These are phyloP conservation scores for Aureobasidium vineae DNA, from an alignment of 2,329 filamentous ascomycete genomes.

Conservation along the genomic window DNA sequence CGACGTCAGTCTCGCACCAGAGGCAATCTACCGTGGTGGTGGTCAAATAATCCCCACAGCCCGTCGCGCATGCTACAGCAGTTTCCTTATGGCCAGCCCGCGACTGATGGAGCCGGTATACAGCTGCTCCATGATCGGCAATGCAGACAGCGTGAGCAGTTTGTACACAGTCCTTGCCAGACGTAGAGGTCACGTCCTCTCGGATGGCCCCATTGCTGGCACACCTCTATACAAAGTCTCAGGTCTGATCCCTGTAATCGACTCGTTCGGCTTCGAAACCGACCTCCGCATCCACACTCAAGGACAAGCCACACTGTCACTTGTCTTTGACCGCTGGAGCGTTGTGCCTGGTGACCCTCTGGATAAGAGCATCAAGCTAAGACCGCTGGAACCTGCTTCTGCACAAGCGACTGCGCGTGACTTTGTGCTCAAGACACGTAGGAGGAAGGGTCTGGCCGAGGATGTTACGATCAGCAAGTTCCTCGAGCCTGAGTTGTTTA, in stretches of 20 bases:
- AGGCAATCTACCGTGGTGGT: constrained; percentile 92
- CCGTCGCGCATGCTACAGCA: constrained; percentile 88
- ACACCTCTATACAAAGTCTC: constrained; percentile 91
- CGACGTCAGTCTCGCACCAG: constrained; percentile 78
- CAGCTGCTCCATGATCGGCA: constrained; percentile 86
- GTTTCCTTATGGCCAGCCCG: constrained; percentile 95
- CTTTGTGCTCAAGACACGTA: constrained; percentile 92
- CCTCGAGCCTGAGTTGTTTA: constrained; percentile 90
- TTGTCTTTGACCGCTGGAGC: constrained; percentile 95
- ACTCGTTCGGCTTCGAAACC: constrained; percentile 97
- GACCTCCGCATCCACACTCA: constrained; percentile 95
- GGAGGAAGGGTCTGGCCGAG: constrained; percentile 90
- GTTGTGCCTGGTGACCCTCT: constrained; percentile 95
- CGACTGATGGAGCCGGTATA: constrained; percentile 97
- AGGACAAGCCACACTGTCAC: constrained; percentile 81
- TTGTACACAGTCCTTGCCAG: constrained; percentile 90
- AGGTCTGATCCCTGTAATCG: constrained; percentile 91
- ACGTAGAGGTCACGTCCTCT: constrained; percentile 85
- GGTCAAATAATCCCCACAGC: constrained; percentile 97
- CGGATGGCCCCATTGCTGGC: constrained; percentile 90
- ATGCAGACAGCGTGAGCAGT: constrained; percentile 80
- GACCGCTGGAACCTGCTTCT: constrained; percentile 81
- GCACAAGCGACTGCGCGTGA: constrained; percentile 89
- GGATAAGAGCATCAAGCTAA: constrained; percentile 77
- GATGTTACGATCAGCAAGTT: constrained; percentile 96